Evolutionary conservation across 768 basidiomycete species (phyloP), one percentile per base, ranked within the genome.

Genomic region (Aureoboletus auriporus): DNA sequence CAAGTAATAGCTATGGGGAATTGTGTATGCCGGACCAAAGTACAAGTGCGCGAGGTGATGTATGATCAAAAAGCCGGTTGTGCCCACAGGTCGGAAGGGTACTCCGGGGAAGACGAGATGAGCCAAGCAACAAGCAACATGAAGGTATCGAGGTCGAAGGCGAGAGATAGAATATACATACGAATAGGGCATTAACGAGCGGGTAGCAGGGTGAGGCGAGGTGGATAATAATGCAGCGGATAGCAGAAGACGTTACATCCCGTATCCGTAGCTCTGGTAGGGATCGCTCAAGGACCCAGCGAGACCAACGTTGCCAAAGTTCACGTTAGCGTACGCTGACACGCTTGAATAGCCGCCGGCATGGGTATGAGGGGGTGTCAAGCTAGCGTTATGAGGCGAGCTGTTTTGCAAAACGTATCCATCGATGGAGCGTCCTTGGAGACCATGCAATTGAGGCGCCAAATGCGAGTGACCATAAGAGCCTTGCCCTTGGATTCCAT

Each of bases 241-340:
- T 14, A 39, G 31, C 8, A 34, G 33, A 38, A 49, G 29, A 42
- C 29, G 44, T 69, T 77, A 90, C 86, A 89, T 88, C 63, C 85
- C 82, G 60, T 91, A 91, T 50, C 82, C 84, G 60, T 84, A 91
- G 54, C 73, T 71, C 71, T 86, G 85, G 73, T 91, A 91, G 30
- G 84, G 86, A 68, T 89, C 88, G 59, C 74, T 80, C 60, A 84
- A 71, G 35, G 79, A 71, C 40, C 75, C 74, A 35, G 82, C 67
- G 51, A 77, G 63, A 46, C 73, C 72, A 51, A 74, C 68, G 52
- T 64, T 66, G 41, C 72, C 71, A 65, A 75, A 79, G 60, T 76
- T 80, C 60, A 76, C 76, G 61, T 80, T 83, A 53, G 65, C 65
- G 56, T 75, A 79, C 17, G 68, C 60, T 20, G 82, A 76, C 45